Evolutionary conservation across 2,329 filamentous ascomycete genomes (phyloP).

Genomic region (Helotiales sp.): DNA sequence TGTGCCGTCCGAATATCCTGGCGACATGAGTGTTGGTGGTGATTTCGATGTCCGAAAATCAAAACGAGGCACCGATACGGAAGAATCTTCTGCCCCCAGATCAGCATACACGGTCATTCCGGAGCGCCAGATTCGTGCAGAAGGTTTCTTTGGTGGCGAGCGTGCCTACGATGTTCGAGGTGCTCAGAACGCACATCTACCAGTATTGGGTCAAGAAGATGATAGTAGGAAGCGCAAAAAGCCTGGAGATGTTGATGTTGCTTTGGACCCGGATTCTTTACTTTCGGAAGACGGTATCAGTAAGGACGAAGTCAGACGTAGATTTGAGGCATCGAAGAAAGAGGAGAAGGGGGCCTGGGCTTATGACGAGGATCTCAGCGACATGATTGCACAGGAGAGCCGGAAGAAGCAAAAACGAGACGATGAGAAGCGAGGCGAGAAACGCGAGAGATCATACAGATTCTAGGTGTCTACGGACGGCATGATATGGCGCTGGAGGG

Average conservation of each 20-base stretch:
- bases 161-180: conserved; percentile 86
- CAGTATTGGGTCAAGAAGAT: conserved; percentile 81
- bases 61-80: conserved; percentile 83
- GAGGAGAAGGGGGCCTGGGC: conserved; percentile 65
- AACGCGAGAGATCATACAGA: conserved; percentile 44
- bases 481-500: conserved; percentile 17
- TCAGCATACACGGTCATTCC: conserved; percentile 89
- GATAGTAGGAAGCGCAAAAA: conserved; percentile 87
- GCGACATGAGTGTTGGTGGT: conserved; percentile 77
- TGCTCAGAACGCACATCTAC: conserved; percentile 59
- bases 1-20: conserved; percentile 78
- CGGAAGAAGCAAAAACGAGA: conserved; percentile 90
- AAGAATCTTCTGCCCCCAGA: conserved; percentile 75
- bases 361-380: conserved; percentile 87
- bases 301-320: conserved; percentile 80
- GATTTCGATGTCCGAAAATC: conserved; percentile 93
- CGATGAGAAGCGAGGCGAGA: conserved; percentile 74
- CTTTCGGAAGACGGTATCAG: conserved; percentile 75
- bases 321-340: conserved; percentile 76
- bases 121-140: conserved; percentile 81
- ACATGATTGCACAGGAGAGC: conserved; percentile 95
- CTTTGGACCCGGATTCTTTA: conserved; percentile 84
- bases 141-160: conserved; percentile 96
- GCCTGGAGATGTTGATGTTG: conserved; percentile 92
- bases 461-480: conserved; percentile 31